Conservation (phyloP, 139 green algal species). For the Micractinium sp. region DNA sequence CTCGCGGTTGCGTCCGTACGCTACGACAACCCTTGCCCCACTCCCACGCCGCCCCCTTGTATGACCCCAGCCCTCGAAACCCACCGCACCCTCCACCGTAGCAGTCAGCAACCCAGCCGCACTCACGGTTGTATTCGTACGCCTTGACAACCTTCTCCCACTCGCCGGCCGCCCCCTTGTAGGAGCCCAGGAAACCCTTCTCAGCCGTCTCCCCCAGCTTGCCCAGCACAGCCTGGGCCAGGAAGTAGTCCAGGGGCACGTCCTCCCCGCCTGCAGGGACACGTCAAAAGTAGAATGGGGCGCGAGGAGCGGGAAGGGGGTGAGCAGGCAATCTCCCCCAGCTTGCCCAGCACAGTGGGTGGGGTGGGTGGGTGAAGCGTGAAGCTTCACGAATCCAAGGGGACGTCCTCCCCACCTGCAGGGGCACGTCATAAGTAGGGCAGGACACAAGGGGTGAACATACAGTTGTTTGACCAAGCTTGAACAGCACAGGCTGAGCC, state of each 20-base stretch:
- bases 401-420: too few species aligned
- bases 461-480: too few species aligned
- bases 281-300: not conserved
- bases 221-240: constrained; percentile 53
- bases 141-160: constrained; percentile 82
- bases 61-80: too few species aligned
- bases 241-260: constrained; percentile 65
- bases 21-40: too few species aligned
- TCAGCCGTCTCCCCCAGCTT: constrained; percentile 63
- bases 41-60: too few species aligned
- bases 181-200: constrained; percentile 70
- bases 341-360: not conserved
- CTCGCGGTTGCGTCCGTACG: too few species aligned
- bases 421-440: too few species aligned
- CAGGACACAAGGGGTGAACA: too few species aligned
- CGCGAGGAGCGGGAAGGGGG: not conserved
- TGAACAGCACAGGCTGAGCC: too few species aligned
- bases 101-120: not conserved
- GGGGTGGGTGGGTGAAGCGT: too few species aligned
- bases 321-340: not conserved
- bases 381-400: too few species aligned
- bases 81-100: not conserved
- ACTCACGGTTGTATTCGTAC: constrained; percentile 72
- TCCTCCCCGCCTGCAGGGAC: constrained; percentile 48
- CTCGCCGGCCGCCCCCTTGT: constrained; percentile 63